Percentiles rank a stretch among this genome's conserved stretches.
Conservation (phyloP, 805 yeast genomes). For the Priceomyces haplophilus region DNA sequence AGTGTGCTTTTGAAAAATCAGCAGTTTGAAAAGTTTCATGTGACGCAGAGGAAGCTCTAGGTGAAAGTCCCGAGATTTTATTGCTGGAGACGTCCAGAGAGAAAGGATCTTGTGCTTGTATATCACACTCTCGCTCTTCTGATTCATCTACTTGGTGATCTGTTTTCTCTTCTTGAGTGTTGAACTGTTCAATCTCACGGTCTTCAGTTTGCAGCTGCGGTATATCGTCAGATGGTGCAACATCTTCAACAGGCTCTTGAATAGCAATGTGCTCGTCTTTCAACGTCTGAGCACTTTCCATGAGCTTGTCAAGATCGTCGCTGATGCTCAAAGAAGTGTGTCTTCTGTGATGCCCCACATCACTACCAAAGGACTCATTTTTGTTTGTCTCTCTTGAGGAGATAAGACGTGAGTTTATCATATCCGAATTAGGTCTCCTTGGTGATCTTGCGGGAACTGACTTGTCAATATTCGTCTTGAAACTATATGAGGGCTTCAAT, state of each 20-base stretch:
- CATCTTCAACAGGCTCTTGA: conserved; percentile 4
- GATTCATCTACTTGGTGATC: background rate
- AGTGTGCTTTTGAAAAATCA: conserved; percentile 1
- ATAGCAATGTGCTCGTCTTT: conserved; percentile 1
- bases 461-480: conserved; percentile 33
- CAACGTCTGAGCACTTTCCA: conserved; percentile 27
- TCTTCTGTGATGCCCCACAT: conserved; percentile 9
- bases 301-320: conserved; percentile 38
- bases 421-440: conserved; percentile 35
- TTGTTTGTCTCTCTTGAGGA: conserved; percentile 2
- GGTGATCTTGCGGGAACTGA: conserved; percentile 40
- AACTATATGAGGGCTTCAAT: conserved; percentile 26
- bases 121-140: background rate
- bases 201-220: background rate
- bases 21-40: conserved; percentile 2
- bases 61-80: background rate
- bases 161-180: background rate
- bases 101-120: background rate
- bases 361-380: conserved; percentile 8
- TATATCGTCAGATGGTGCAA: background rate
- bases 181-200: background rate
- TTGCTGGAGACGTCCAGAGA: background rate
- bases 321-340: conserved; percentile 26
- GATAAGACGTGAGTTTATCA: conserved; percentile 4
- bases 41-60: background rate